Evolutionary conservation across 352 stramenopile genomes (phyloP), one percentile per base, ranked within the genome.

Genomic region (Aphanomyces invadans): DNA sequence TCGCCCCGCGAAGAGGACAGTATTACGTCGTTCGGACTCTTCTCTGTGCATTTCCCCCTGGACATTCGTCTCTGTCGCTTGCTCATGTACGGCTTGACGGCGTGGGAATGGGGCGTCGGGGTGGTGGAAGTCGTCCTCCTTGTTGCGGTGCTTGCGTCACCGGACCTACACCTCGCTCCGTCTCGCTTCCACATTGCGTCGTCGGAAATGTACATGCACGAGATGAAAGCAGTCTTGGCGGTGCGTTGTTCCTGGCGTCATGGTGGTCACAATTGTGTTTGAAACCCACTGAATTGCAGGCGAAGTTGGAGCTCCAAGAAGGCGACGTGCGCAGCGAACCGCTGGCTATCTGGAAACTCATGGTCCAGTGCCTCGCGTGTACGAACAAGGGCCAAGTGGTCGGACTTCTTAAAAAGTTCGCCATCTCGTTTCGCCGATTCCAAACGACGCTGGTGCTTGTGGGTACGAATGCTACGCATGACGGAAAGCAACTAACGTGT

Each of bases 251-350:
- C 4, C n/a, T n/a, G n/a, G n/a, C n/a, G n/a, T n/a, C n/a, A n/a
- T n/a, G n/a, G n/a, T n/a, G n/a, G n/a, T n/a, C n/a, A n/a, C n/a
- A n/a, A n/a, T n/a, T n/a, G n/a, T n/a, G n/a, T n/a, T n/a, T n/a
- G n/a, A n/a, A n/a, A n/a, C n/a, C n/a, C n/a, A n/a, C n/a, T n/a
- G n/a, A n/a, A n/a, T 62, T 90, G 29, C 70, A 80, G 53, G 78
- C 80, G 25, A 94, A 94, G 65, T 65, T 94, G 3, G 71, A 74
- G 9, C 31, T 89, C 19, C 83, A 94, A 60, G 71, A 56, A 4
- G 79, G 74, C 4, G 80, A 94, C 59, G 71, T 78, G 15, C 92
- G 83, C 83, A 94, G 86, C 62, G 86, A 94, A 64, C 83, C 86
- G 29, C 65, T 94, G 9, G 74, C 79, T 0, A 70, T 90, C 31